Base-by-base conservation (phyloP, 768 basidiomycete genomes). In the Lactarius hatsudake region DNA sequence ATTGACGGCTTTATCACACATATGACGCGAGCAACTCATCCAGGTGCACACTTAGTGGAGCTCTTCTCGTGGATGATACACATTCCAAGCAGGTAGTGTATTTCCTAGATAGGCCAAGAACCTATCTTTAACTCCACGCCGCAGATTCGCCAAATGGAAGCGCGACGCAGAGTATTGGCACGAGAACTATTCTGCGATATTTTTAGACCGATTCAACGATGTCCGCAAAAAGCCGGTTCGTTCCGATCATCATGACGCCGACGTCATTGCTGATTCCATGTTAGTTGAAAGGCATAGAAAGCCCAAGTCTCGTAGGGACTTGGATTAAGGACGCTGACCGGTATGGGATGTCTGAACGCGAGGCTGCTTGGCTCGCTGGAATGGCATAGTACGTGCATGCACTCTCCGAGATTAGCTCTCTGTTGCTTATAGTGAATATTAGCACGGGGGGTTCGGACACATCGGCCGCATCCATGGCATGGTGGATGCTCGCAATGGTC, bases 71-170 rank as follows among this genome's bases (percentile, higher is more conserved):
- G 64, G 65, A 71, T 71, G 71, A 71, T 61, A 53, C 32, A 68
- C 61, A 63, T 71, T 23, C 71, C 71, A 10, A 63, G 53, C 59
- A 59, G 60, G 61, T 61, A 43, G 28, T 38, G 10, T 17, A 10
- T 6, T 20, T 48, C 40, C 51, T 34, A 4, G 12, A 54, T 13
- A 7, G 5, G 23, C 20, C n/a, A 48, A n/a, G 34, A 8, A 34
- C 23, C n/a, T 1, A 43, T 7, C 2, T 53, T 32, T 20, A 58
- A 36, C 5, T 6, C 38, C 18, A 43, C 18, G 3, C 23, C 30
- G 8, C 18, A 69, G 68, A 59, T 62, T 69, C 43, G 68, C 68
- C 28, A 69, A 69, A 62, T 71, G 71, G 71, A 71, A 71, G 61
- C 71, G 71, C 62, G 66, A 71, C 4, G 71, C 62, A 5, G 66